Conservation (phyloP, 352 stramenopile genomes). For the Phytophthora meadii region DNA sequence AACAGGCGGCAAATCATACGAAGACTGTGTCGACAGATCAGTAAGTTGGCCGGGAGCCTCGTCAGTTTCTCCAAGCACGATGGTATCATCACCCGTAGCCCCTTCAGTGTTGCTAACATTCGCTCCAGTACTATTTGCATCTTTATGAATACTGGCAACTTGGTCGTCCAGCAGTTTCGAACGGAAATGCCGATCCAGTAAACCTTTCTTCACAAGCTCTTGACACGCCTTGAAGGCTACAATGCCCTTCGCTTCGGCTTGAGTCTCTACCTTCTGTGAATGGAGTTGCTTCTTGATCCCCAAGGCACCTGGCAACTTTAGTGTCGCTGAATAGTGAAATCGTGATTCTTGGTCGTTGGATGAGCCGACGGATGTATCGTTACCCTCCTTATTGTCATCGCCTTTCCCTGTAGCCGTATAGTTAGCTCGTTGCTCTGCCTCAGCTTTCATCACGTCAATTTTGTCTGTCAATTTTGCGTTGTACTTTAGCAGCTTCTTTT, state of each 20-base stretch:
- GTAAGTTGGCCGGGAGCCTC: slow-evolving; percentile 42
- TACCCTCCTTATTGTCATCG: slow-evolving; percentile 21
- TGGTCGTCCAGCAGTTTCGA: slow-evolving; percentile 74
- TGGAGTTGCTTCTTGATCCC: slow-evolving; percentile 69
- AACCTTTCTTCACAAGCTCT: slow-evolving; percentile 70
- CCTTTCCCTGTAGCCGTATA: slow-evolving; percentile 15
- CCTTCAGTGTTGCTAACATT: slow-evolving; percentile 7
- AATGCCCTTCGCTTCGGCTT: slow-evolving; percentile 80
- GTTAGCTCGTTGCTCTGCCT: slow-evolving; percentile 44
- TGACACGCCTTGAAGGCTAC: slow-evolving; percentile 84
- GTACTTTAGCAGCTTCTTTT: slow-evolving; percentile 85
- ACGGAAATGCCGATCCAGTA: slow-evolving; percentile 75
- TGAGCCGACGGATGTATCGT: slow-evolving; percentile 10
- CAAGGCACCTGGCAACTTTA: slow-evolving; percentile 66
- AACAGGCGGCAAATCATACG: slow-evolving; percentile 85
- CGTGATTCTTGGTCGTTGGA: slow-evolving; percentile 28
- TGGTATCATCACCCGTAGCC: slow-evolving; percentile 35
- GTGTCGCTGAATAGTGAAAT: slow-evolving; percentile 70
- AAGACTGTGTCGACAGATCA: slow-evolving; percentile 83
- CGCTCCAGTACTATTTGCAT: slow-evolving; percentile 14
- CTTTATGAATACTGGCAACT: slow-evolving; percentile 43
- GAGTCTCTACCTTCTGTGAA: slow-evolving; percentile 66
- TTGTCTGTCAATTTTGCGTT: slow-evolving; percentile 83
- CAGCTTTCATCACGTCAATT: slow-evolving; percentile 73
- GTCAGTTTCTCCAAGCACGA: slow-evolving; percentile 42